A percentile compares a stretch with the other conserved stretches of the same genome.
Evolutionary conservation across 768 basidiomycete genomes (phyloP).

Genomic region (Scleroderma citrinum): DNA sequence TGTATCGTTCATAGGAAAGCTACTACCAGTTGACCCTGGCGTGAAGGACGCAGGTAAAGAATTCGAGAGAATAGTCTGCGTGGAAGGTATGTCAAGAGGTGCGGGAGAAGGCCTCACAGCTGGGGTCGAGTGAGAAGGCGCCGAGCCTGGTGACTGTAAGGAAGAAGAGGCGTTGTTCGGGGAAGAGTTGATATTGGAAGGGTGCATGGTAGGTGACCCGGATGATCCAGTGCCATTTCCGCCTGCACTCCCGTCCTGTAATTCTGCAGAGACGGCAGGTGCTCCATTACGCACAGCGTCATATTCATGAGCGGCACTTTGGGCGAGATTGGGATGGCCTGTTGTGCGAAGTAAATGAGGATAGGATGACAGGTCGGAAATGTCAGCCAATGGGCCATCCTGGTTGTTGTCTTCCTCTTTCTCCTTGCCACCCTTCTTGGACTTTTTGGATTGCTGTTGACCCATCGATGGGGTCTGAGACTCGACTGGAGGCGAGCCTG

Average conservation of each 20-base stretch:
- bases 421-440: slow-evolving; percentile 66
- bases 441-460: slow-evolving; percentile 80
- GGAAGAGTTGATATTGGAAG: slow-evolving; percentile 34
- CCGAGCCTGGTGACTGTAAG: slow-evolving; percentile 23
- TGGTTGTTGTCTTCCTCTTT: slow-evolving; percentile 50
- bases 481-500: slow-evolving; percentile 37
- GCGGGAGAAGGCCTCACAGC: slow-evolving; percentile 38
- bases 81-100: slow-evolving; percentile 72
- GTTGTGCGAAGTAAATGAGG: slow-evolving; percentile 42
- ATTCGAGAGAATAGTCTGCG: slow-evolving; percentile 80
- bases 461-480: slow-evolving; percentile 57
- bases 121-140: slow-evolving; percentile 10
- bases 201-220: slow-evolving; percentile 24
- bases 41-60: slow-evolving; percentile 47
- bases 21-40: slow-evolving; percentile 44
- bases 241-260: slow-evolving; percentile 30
- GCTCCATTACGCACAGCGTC: slow-evolving; percentile 28
- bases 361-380: slow-evolving; percentile 31
- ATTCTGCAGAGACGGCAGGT: slow-evolving; percentile 27
- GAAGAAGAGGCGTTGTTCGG: slow-evolving; percentile 35
- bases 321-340: slow-evolving; percentile 34
- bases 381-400: slow-evolving; percentile 39
- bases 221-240: slow-evolving; percentile 33
- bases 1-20: slow-evolving; percentile 34
- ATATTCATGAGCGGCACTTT: slow-evolving; percentile 33